phyloP scores from a whole-genome alignment of 2,329 filamentous ascomycete genomes.

The Nigrograna mackinnonii region DNA sequence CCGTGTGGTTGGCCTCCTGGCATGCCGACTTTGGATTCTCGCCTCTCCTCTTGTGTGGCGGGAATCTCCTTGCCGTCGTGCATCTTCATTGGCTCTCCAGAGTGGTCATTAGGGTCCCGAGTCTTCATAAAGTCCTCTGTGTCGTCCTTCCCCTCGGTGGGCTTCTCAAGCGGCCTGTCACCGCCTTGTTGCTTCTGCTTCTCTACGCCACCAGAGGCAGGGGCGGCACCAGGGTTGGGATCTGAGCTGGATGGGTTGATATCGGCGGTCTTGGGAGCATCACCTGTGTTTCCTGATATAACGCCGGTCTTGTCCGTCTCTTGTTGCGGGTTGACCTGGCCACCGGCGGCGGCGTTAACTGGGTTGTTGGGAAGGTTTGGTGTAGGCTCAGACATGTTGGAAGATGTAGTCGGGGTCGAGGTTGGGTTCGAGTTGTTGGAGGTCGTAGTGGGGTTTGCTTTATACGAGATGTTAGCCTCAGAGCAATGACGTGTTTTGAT shows the following conservation, averaged over 20 bases:
- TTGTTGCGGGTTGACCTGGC: conserved; percentile 21
- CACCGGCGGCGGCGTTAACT: conserved; percentile 19
- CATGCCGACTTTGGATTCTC: conserved; percentile 18
- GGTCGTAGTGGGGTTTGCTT: conserved; percentile 3
- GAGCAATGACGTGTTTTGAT: conserved; percentile 4
- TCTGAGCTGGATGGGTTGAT: conserved; percentile 28
- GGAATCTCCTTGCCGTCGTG: conserved; percentile 14
- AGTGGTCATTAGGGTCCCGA: conserved; percentile 24
- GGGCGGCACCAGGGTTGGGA: conserved; percentile 19
- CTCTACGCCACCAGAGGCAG: conserved; percentile 18
- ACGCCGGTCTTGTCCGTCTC: conserved; percentile 32
- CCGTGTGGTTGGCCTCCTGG: conserved; percentile 25
- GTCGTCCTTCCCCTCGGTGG: conserved; percentile 19
- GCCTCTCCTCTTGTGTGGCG: conserved; percentile 13
- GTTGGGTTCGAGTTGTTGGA: neutral
- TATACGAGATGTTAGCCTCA: too few species aligned
- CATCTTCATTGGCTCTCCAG: conserved; percentile 28
- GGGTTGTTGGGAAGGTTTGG: conserved; percentile 19
- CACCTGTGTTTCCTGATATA: conserved; percentile 21
- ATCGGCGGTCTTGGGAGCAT: conserved; percentile 31
- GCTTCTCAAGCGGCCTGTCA: conserved; percentile 31
- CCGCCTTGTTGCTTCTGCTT: conserved; percentile 40
- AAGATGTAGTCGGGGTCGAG: neutral
- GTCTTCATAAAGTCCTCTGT: conserved; percentile 19
- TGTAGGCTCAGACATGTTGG: neutral